phyloP scores from a whole-genome alignment of 2,329 filamentous ascomycete genomes.

The Boeremia exigua region DNA sequence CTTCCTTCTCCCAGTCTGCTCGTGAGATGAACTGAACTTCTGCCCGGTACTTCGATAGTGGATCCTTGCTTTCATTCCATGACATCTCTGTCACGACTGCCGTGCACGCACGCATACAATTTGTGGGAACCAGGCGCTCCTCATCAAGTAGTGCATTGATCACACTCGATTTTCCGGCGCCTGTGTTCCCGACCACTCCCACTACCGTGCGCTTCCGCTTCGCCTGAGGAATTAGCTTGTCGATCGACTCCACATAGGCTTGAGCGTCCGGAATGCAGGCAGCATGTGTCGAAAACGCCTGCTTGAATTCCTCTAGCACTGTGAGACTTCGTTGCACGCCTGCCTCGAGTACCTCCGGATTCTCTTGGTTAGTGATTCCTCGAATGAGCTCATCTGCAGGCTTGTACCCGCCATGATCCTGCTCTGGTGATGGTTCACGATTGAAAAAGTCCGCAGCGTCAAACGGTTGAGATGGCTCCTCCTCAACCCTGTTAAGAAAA shows the following conservation, averaged over 20 bases:
- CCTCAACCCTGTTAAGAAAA: neutral
- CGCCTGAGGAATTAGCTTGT: constrained; percentile 50
- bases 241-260: constrained; percentile 53
- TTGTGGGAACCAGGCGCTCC: constrained; percentile 62
- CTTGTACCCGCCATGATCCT: constrained; percentile 4
- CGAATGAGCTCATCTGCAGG: constrained; percentile 32
- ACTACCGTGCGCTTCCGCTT: constrained; percentile 56
- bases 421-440: constrained; percentile 17
- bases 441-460: constrained; percentile 27
- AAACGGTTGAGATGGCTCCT: constrained; percentile 14
- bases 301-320: constrained; percentile 45
- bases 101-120: constrained; percentile 68
- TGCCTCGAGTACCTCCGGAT: constrained; percentile 47
- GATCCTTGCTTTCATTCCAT: constrained; percentile 57
- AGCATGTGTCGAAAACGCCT: neutral
- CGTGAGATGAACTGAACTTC: constrained; percentile 64
- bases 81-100: constrained; percentile 67
- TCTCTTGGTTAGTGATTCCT: constrained; percentile 39
- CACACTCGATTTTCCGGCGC: constrained; percentile 66
- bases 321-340: constrained; percentile 48
- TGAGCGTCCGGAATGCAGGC: constrained; percentile 35
- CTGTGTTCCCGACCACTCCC: constrained; percentile 67
- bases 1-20: constrained; percentile 61
- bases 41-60: constrained; percentile 55
- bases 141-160: constrained; percentile 70